A percentile compares a stretch with the other conserved stretches of the same genome.
These are phyloP conservation scores for Arthrobotrys pseudoclavata DNA, from an alignment of 2,329 filamentous ascomycete genomes.

Conservation along the genomic window DNA sequence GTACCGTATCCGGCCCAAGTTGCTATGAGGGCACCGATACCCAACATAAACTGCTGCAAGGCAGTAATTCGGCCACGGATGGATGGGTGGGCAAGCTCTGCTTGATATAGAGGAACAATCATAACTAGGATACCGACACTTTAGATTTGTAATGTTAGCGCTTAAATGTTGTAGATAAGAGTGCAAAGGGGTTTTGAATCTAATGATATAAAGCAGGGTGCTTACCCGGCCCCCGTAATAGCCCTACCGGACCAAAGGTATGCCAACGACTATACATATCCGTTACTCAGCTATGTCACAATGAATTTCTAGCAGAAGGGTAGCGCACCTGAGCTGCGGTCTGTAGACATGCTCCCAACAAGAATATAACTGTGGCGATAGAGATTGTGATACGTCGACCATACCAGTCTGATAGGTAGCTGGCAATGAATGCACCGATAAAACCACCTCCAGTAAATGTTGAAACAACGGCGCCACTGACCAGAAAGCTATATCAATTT, in stretches of 20 bases:
- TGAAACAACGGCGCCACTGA: conserved; percentile 78
- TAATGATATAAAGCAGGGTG: neutral
- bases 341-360: conserved; percentile 79
- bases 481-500: neutral
- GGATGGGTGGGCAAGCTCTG: conserved; percentile 81
- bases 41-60: conserved; percentile 86
- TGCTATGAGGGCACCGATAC: conserved; percentile 79
- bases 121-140: conserved; percentile 75
- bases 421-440: conserved; percentile 76
- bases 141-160: neutral
- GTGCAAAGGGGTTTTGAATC: neutral
- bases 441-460: conserved; percentile 83
- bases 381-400: conserved; percentile 80
- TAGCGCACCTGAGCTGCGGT: conserved; percentile 72
- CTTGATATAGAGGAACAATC: conserved; percentile 81
- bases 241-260: conserved; percentile 80
- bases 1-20: conserved; percentile 79
- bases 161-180: neutral
- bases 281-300: neutral
- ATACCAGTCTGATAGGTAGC: conserved; percentile 74
- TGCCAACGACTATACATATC: conserved; percentile 64
- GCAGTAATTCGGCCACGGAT: conserved; percentile 82
- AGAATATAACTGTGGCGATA: conserved; percentile 78
- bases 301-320: conserved; percentile 61
- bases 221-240: conserved; percentile 76